Evolutionary conservation across 1,284 basidiomycete species (phyloP).

Genomic region (Apiotrichum laibachii): DNA sequence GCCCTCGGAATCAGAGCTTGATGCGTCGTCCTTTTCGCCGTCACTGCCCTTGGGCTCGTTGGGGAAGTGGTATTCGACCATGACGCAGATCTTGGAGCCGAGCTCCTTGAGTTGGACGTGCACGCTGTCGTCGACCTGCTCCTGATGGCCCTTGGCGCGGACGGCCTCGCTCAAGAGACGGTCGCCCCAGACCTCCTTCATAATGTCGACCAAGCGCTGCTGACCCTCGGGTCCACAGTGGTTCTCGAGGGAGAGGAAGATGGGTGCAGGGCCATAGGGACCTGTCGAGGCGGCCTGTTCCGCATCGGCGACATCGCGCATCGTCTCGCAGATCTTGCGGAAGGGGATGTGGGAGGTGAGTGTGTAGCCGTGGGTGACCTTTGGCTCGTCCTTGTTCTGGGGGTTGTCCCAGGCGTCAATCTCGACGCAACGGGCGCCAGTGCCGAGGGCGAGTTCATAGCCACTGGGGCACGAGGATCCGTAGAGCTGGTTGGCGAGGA

Average conservation of each 20-base stretch:
- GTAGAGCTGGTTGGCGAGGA: slow-evolving; percentile 59
- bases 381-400: slow-evolving; percentile 15
- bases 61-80: slow-evolving; percentile 21
- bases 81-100: slow-evolving; percentile 17
- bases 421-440: slow-evolving; percentile 23
- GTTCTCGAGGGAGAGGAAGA: slow-evolving; percentile 21
- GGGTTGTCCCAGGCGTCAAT: slow-evolving; percentile 23
- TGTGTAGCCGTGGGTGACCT: slow-evolving; percentile 24
- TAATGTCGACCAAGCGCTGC: slow-evolving; percentile 20
- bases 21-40: not conserved
- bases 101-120: slow-evolving; percentile 13
- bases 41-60: not conserved
- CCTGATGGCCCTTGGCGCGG: slow-evolving; percentile 2
- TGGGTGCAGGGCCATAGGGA: slow-evolving; percentile 3
- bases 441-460: slow-evolving; percentile 13
- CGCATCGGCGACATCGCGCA: slow-evolving; percentile 13
- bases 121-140: not conserved
- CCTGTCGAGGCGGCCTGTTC: not conserved
- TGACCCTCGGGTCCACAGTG: slow-evolving; percentile 19
- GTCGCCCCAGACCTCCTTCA: slow-evolving; percentile 19
- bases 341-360: slow-evolving; percentile 21
- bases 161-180: slow-evolving; percentile 3
- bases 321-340: slow-evolving; percentile 19
- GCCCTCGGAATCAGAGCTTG: not conserved
- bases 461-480: slow-evolving; percentile 14